Evolutionary conservation across 108 stramenopile genomes (phyloP), one percentile per base, ranked within the genome.

Genomic region (Chaetoceros tenuissimus): DNA sequence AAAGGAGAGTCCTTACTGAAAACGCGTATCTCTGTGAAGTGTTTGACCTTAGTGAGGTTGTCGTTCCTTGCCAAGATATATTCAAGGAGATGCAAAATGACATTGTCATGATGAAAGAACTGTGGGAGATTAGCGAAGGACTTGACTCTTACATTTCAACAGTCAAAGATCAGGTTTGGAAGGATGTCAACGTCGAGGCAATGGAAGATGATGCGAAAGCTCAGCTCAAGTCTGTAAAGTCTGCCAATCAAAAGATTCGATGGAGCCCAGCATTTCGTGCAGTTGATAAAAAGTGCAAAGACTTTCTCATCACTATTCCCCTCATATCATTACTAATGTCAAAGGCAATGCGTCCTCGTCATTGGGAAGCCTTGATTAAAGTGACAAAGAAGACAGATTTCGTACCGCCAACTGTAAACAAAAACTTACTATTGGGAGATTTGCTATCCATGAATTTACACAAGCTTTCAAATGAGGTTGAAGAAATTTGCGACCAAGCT

Each of bases 271-370:
- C 81, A 28, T 91, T 66, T 68, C 57, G 53, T 31, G 63, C 69
- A 17, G 31, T 67, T 20, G 78, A 81, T 59, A 75, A 65, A 53
- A 26, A 74, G 8, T 69, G 83, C 57, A 86, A 92, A 51, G 81
- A 92, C 76, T 89, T 92, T 48, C 40, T 89, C 13, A 57, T 71
- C 29, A 89, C 90, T 8, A 79, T 85, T 20, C 90, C 90, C 7
- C 67, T 92, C 3, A 80, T 92, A 24, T 47, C 59, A n/a, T 28
- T 78, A 3, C 66, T 92, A 19, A 67, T 78, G 3, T 51, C 62
- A 57, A 70, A 78, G 53, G 71, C 62, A 22, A 87, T 92, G 83
- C 72, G 87, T 22, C 80, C 73, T 19, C 82, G 90, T 28, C 90
- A 92, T 62, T 92, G 90, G n/a, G n/a, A n/a, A n/a, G n/a, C n/a